Evolutionary conservation across 495 filamentous ascomycete species (phyloP).

Genomic region (Neurospora sp.): DNA sequence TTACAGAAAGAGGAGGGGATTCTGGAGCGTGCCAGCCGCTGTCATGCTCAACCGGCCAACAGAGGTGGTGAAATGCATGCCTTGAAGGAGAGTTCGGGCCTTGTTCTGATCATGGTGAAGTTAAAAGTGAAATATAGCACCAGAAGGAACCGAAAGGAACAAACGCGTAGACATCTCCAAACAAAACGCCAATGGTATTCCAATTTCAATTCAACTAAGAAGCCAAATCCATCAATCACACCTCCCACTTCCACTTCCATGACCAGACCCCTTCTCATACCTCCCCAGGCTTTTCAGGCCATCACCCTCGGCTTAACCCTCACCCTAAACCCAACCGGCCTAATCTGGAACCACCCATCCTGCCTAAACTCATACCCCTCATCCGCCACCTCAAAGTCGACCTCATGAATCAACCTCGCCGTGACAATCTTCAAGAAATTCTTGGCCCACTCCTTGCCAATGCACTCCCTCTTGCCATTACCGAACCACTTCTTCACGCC

Average conservation of each 20-base stretch:
- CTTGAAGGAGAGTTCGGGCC: no score
- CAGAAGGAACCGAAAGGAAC: background rate
- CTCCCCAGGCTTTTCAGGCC: background rate
- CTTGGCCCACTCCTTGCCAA: slow-evolving; percentile 59
- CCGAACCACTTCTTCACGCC: slow-evolving; percentile 62
- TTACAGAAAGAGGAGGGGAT: no score
- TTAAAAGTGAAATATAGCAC: background rate
- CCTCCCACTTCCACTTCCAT: no score
- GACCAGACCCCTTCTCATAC: no score
- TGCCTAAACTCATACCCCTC: slow-evolving; percentile 42
- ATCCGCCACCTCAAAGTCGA: slow-evolving; percentile 50
- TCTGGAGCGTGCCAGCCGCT: no score
- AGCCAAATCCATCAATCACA: no score
- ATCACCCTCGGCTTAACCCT: slow-evolving; percentile 27
- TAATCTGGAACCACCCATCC: slow-evolving; percentile 39
- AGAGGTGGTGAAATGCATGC: no score
- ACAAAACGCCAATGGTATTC: background rate
- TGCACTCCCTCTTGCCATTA: slow-evolving; percentile 57
- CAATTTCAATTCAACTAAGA: background rate
- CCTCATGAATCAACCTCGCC: slow-evolving; percentile 48
- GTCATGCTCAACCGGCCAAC: no score
- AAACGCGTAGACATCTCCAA: background rate
- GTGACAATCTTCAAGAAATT: slow-evolving; percentile 47
- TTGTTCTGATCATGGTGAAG: background rate
- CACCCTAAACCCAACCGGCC: slow-evolving; percentile 29